phyloP scores from a whole-genome alignment of 306 rosid genomes.

The Ziziphus jujuba region DNA sequence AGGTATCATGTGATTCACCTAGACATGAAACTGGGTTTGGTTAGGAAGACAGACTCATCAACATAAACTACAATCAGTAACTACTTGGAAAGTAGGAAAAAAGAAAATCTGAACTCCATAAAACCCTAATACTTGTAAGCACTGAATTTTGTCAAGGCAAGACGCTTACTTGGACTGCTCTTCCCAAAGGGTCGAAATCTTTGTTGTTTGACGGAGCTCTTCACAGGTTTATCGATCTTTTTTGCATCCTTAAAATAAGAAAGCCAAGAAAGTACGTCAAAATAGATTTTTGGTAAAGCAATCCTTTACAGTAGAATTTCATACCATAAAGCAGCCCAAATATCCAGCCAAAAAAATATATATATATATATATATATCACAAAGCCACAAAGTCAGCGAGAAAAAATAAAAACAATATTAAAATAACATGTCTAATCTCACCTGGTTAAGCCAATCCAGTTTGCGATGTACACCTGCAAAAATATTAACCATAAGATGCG shows the following conservation, averaged over 20 bases:
- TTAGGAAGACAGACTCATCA: no score
- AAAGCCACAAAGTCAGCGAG: neutral
- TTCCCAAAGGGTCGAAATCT: conserved; percentile 75
- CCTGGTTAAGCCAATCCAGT: conserved; percentile 79
- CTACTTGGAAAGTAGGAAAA: neutral
- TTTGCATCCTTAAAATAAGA: conserved; percentile 44
- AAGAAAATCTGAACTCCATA: neutral
- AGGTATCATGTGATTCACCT: no score
- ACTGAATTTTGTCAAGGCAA: neutral
- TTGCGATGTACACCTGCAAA: conserved; percentile 90
- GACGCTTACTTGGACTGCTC: conserved; percentile 64
- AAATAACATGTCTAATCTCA: conserved; percentile 12
- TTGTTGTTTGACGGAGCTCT: conserved; percentile 50
- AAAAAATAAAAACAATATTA: neutral
- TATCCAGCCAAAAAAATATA: neutral
- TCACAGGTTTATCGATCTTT: conserved; percentile 54
- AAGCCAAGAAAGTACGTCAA: neutral
- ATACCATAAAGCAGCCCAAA: no score
- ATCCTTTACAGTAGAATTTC: neutral
- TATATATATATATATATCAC: neutral
- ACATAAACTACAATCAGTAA: no score
- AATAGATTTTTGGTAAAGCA: neutral
- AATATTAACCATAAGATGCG: conserved; percentile 26
- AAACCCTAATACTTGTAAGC: neutral
- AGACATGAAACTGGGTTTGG: no score